Evolutionary conservation across 345 rosid genomes (phyloP).

Genomic region (Syzygium jambos): DNA sequence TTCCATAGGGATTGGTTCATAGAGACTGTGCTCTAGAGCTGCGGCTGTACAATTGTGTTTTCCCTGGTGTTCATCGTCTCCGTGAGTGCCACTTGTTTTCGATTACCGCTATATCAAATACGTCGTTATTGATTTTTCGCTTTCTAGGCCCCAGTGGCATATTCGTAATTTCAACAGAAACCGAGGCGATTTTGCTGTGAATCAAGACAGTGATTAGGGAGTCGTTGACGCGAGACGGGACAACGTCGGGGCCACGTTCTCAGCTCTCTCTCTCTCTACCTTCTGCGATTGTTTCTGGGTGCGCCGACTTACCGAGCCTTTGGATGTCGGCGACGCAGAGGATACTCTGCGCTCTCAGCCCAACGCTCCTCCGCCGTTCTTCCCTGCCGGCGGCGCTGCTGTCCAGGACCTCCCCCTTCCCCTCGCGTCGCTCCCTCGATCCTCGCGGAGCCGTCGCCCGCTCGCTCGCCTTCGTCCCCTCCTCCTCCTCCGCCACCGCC

Average conservation of each 20-base stretch:
- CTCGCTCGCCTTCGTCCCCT: conserved; percentile 8
- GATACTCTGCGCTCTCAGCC: conserved; percentile 11
- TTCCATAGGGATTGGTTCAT: too few relatives aligned
- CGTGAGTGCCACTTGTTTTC: too few relatives aligned
- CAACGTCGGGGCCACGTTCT: too few relatives aligned
- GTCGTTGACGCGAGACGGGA: too few relatives aligned
- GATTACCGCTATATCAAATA: too few relatives aligned
- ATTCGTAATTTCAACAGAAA: background rate
- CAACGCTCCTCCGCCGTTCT: conserved; percentile 2
- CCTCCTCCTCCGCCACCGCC: background rate
- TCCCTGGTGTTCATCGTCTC: too few relatives aligned
- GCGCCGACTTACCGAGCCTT: background rate
- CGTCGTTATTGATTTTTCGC: background rate
- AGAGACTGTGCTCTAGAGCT: too few relatives aligned
- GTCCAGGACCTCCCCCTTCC: conserved; percentile 7
- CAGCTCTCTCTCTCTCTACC: background rate
- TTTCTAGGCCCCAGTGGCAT: background rate
- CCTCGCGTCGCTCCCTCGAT: conserved; percentile 23
- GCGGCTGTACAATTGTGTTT: too few relatives aligned
- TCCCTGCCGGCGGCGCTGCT: background rate
- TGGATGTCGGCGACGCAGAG: conserved; percentile 36
- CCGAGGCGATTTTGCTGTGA: background rate
- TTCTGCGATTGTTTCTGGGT: background rate
- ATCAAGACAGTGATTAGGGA: too few relatives aligned
- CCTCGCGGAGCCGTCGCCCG: conserved; percentile 13